phyloP scores from a whole-genome alignment of 345 rosid genomes.

The Diplotaxis tenuifolia region DNA sequence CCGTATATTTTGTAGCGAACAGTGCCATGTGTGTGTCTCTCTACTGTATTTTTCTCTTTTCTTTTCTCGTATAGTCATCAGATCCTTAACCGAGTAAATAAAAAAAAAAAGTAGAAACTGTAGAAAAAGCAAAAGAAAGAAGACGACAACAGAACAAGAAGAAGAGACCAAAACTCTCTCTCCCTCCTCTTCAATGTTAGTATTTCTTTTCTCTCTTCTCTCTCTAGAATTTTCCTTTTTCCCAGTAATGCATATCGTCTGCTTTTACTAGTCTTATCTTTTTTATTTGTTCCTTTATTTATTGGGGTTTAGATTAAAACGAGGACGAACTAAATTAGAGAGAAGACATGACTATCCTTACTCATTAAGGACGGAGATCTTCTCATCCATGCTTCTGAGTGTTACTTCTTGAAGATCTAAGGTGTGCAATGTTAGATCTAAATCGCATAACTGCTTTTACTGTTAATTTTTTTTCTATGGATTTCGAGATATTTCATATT shows the following conservation, averaged over 20 bases:
- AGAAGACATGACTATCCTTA: background rate
- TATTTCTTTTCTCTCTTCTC: slow-evolving; percentile 9
- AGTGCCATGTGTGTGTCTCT: background rate
- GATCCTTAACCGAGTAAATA: slow-evolving; percentile 20
- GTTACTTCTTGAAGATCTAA: slow-evolving; percentile 1
- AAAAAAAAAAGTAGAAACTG: slow-evolving; percentile 15
- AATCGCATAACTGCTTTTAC: background rate
- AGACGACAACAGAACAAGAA: slow-evolving; percentile 6
- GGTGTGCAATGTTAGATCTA: slow-evolving; percentile 14
- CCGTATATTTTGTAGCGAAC: background rate
- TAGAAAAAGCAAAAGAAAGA: slow-evolving; percentile 18
- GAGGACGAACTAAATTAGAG: slow-evolving; percentile 10
- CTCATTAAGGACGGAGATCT: background rate
- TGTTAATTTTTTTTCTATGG: background rate
- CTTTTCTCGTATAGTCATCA: slow-evolving; percentile 39
- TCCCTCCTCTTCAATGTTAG: slow-evolving; percentile 1
- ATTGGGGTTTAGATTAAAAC: background rate
- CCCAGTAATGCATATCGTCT: background rate
- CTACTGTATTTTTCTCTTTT: background rate
- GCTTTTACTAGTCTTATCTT: slow-evolving; percentile 17
- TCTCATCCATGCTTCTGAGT: background rate
- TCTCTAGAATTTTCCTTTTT: slow-evolving; percentile 10
- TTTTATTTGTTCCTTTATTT: background rate
- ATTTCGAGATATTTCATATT: background rate
- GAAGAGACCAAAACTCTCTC: background rate